phyloP scores from a whole-genome alignment of 345 rosid genomes.

The Kernera saxatilis region DNA sequence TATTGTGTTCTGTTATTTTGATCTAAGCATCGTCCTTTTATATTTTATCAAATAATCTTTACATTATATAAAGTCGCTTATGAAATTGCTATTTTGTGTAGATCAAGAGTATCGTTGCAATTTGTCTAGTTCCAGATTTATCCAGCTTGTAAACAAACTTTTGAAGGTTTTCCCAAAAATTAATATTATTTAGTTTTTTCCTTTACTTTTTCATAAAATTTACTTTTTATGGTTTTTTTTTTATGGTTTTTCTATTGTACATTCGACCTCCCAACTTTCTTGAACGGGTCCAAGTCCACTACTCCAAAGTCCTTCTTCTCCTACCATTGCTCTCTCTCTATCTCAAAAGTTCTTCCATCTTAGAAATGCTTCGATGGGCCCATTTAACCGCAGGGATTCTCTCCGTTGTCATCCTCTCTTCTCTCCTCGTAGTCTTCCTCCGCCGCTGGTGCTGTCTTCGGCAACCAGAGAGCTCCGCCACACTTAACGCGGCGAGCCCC shows the following conservation, averaged over 20 bases:
- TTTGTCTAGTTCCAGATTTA: too few relatives aligned
- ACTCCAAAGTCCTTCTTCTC: slow-evolving; percentile 2
- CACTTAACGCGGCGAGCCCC: slow-evolving; percentile 14
- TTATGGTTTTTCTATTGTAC: background rate
- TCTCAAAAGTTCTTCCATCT: background rate
- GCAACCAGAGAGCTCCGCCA: slow-evolving; percentile 9
- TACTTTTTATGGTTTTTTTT: too few relatives aligned
- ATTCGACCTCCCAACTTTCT: slow-evolving; percentile 23
- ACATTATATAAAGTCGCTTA: too few relatives aligned
- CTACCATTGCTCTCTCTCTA: slow-evolving; percentile 10
- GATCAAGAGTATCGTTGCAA: too few relatives aligned
- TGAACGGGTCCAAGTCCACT: slow-evolving; percentile 51
- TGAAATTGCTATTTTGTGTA: too few relatives aligned
- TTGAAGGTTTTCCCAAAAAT: too few relatives aligned
- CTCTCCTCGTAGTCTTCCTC: slow-evolving; percentile 32
- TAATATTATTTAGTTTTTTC: background rate
- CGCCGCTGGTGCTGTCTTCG: slow-evolving; percentile 40
- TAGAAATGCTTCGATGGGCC: slow-evolving; percentile 39
- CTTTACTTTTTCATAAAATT: too few relatives aligned
- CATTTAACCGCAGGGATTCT: slow-evolving; percentile 30
- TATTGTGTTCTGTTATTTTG: too few relatives aligned
- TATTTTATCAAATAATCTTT: too few relatives aligned
- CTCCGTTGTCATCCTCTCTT: slow-evolving; percentile 21
- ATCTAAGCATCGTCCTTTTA: too few relatives aligned
- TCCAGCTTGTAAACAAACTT: too few relatives aligned